These are phyloP conservation scores for Alternaria ventricosa DNA, from an alignment of 2,329 filamentous ascomycete genomes.

Conservation along the genomic window DNA sequence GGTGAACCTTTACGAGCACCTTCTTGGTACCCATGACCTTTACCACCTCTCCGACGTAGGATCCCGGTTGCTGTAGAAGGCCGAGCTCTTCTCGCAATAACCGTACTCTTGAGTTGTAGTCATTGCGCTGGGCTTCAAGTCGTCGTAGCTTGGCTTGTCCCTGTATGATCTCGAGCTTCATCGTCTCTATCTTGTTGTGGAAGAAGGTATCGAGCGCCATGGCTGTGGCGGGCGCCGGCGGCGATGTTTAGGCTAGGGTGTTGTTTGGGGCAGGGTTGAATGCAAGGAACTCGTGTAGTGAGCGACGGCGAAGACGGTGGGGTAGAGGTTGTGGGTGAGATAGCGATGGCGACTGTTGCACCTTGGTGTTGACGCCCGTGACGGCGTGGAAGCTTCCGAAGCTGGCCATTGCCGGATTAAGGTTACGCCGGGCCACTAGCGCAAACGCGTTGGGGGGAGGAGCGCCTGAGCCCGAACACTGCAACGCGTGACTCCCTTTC, in stretches of 20 bases:
- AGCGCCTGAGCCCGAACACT: too few relatives aligned
- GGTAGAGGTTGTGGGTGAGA: neutral
- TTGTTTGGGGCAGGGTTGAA: neutral
- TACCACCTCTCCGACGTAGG: slow-evolving; percentile 98
- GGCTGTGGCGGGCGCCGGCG: slow-evolving; percentile 54
- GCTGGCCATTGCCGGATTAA: slow-evolving; percentile 14
- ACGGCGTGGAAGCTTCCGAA: slow-evolving; percentile 24
- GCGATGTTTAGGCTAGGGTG: slow-evolving; percentile 9
- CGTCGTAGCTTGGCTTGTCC: slow-evolving; percentile 93
- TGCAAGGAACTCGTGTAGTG: neutral
- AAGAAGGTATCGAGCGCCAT: slow-evolving; percentile 99
- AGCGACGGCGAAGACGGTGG: neutral
- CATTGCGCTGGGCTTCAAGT: slow-evolving; percentile 96
- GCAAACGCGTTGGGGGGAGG: neutral
- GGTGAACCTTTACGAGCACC: slow-evolving; percentile 97
- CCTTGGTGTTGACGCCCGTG: slow-evolving; percentile 7
- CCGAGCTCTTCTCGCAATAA: slow-evolving; percentile 94
- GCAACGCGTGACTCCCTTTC: too few relatives aligned
- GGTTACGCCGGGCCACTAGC: slow-evolving; percentile 4
- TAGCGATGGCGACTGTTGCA: slow-evolving; percentile 5
- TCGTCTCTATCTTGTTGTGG: slow-evolving; percentile 99
- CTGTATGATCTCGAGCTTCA: slow-evolving; percentile 99
- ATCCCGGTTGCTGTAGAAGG: slow-evolving; percentile 93
- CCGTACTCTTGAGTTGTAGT: slow-evolving; percentile 98
- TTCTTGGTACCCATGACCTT: slow-evolving; percentile 99